Conservation (phyloP, 495 filamentous ascomycete genomes). For the Aspergillus coremiiformis region DNA sequence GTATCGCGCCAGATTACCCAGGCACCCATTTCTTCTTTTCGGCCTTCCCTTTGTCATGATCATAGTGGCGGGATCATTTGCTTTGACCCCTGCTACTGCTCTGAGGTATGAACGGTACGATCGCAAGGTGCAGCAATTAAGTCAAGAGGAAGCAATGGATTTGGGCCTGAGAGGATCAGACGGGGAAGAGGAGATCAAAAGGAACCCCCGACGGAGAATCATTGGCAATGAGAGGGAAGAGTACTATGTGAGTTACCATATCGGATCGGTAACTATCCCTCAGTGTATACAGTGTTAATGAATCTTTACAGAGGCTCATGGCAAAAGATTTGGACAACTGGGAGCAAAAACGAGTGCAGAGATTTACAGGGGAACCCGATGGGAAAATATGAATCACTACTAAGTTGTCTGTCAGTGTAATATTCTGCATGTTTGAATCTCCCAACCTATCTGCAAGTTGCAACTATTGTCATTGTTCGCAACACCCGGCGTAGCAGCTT, state of each 20-base stretch:
- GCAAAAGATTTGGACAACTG: slow-evolving; percentile 90
- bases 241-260: slow-evolving; percentile 69
- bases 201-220: slow-evolving; percentile 38
- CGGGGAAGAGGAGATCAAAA: slow-evolving; percentile 40
- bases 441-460: too few relatives aligned
- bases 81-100: slow-evolving; percentile 87
- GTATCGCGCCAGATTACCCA: slow-evolving; percentile 63
- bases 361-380: slow-evolving; percentile 82
- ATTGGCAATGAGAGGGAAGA: slow-evolving; percentile 69
- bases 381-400: slow-evolving; percentile 59
- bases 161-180: slow-evolving; percentile 56
- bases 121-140: slow-evolving; percentile 71
- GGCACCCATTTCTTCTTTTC: slow-evolving; percentile 86
- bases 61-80: slow-evolving; percentile 92
- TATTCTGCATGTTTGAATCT: not conserved
- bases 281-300: not conserved
- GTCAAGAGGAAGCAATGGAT: slow-evolving; percentile 65
- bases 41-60: slow-evolving; percentile 88
- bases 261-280: not conserved
- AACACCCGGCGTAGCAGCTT: too few relatives aligned
- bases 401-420: not conserved
- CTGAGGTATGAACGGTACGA: slow-evolving; percentile 91
- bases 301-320: slow-evolving; percentile 59
- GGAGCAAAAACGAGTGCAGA: slow-evolving; percentile 89
- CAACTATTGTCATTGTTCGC: too few relatives aligned